Percentiles rank a stretch among this genome's conserved stretches.
Conservation (phyloP, 1,284 basidiomycete genomes). For the Cutaneotrichosporon mucoides region DNA sequence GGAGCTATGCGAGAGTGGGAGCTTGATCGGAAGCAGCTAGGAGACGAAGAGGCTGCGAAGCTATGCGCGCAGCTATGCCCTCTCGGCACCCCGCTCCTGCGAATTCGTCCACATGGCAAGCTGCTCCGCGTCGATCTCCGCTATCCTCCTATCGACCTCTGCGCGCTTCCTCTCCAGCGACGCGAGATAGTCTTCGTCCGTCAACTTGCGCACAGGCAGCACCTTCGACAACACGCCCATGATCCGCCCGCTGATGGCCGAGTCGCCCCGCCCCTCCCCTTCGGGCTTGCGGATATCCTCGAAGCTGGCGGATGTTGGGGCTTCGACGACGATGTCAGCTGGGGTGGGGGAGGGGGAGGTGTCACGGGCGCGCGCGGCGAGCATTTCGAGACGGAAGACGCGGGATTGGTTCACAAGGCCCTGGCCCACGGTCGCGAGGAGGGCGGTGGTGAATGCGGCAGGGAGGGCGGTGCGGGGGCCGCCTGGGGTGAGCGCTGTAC, state of each 20-base stretch:
- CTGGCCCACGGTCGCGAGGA: conserved; percentile 35
- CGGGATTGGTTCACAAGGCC: conserved; percentile 33
- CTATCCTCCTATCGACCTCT: conserved; percentile 31
- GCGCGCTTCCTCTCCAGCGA: conserved; percentile 32
- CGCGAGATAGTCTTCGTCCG: conserved; percentile 39
- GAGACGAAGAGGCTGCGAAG: no score
- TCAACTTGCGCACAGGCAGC: conserved; percentile 38
- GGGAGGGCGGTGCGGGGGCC: conserved; percentile 27
- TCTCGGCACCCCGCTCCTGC: not conserved
- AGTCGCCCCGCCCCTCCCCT: conserved; percentile 10
- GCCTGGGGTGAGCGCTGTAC: conserved; percentile 22
- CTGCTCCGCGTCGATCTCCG: conserved; percentile 40
- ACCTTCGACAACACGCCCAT: conserved; percentile 28
- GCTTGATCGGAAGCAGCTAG: no score
- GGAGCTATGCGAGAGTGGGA: no score
- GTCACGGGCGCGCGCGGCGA: conserved; percentile 15
- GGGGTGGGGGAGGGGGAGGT: not conserved
- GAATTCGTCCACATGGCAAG: conserved; percentile 27
- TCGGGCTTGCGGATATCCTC: not conserved
- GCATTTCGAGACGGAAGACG: conserved; percentile 29
- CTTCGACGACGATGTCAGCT: not conserved
- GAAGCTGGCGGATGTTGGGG: not conserved
- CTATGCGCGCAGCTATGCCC: no score
- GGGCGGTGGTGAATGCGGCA: conserved; percentile 34
- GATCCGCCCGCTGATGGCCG: conserved; percentile 30